Base-by-base conservation (phyloP, 352 stramenopile species). In the Phytophthora macrochlamydospora region DNA sequence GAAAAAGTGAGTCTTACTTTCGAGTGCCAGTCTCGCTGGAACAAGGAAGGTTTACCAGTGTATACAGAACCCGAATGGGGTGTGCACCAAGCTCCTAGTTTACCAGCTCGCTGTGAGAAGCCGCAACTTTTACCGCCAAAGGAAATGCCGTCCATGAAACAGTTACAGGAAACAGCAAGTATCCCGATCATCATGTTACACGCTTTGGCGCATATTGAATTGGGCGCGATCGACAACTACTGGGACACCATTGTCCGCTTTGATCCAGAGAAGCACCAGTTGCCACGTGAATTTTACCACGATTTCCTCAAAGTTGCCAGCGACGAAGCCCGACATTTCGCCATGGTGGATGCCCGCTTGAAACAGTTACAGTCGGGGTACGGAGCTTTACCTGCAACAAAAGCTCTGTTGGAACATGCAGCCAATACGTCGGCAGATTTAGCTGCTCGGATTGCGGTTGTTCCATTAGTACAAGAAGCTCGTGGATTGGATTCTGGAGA, bases 221-320 rank as follows among this genome's bases (percentile, higher is more conserved):
- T 95, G 43, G 87, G 87, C 14, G 87, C 87, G 2, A 89, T 95
- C 56, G 87, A 95, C 65, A 95, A 95, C 56, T 95, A 95, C 65
- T 94, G 85, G 87, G 87, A 95, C 65, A 95, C 87, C 32, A 56
- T 95, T 51, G 84, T 92, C 51, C 87, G 87, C 32, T 95, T 94
- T 51, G 79, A 93, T 53, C 87, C 85, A 7, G 38, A 57, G 0
- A 44, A 32, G 29, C 79, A 90, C 48, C 37, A 76, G 6, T 51
- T 94, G 14, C 71, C 87, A 2, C 65, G 60, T 24, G 80, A 57
- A 5, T 95, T 93, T 57, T 95, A 93, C 53, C 64, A 83, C 38
- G 87, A 95, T 37, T 93, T 94, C 29, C 54, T 93, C 8, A 73
- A 62, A 5, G 85, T 94, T 18, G 85, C 84, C 44, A 78, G 72